phyloP scores from a whole-genome alignment of 768 basidiomycete species.

The Suillus cothurnatus region DNA sequence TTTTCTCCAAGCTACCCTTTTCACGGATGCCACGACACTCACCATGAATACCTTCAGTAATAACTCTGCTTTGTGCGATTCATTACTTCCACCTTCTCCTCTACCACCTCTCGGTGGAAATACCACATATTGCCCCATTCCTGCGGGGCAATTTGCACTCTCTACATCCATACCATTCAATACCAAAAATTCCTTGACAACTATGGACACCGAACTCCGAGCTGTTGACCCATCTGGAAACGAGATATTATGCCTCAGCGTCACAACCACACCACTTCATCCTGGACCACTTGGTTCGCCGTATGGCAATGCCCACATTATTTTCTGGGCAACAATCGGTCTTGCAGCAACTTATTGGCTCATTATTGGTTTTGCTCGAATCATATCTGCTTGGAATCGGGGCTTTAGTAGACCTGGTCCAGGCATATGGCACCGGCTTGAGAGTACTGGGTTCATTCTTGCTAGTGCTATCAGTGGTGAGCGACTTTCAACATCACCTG shows the following conservation, averaged over 20 bases:
- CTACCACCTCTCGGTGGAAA: constrained; percentile 48
- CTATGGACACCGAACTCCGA: constrained; percentile 80
- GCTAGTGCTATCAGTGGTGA: constrained; percentile 95
- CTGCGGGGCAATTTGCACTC: constrained; percentile 80
- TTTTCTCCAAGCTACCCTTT: constrained; percentile 70
- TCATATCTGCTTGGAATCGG: constrained; percentile 84
- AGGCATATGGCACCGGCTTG: constrained; percentile 69
- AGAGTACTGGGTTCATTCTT: constrained; percentile 85
- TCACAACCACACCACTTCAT: constrained; percentile 75
- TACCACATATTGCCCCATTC: constrained; percentile 71
- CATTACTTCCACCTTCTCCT: constrained; percentile 78
- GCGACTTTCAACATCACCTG: constrained; percentile 79
- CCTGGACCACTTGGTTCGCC: constrained; percentile 55
- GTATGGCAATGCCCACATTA: constrained; percentile 66
- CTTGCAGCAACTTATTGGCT: constrained; percentile 83
- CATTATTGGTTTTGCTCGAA: constrained; percentile 76
- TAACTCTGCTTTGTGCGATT: constrained; percentile 73
- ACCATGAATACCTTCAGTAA: constrained; percentile 75
- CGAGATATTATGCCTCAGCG: constrained; percentile 81
- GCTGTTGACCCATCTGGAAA: constrained; percentile 86
- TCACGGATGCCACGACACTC: constrained; percentile 78
- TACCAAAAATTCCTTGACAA: constrained; percentile 71
- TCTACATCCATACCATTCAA: constrained; percentile 72
- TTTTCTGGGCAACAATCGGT: constrained; percentile 75
- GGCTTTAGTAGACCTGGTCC: constrained; percentile 58